Percentiles rank a stretch among this genome's conserved stretches.
These are phyloP conservation scores for Sugiyamaella castrensis DNA, from an alignment of 1,139 yeast species.

Conservation along the genomic window DNA sequence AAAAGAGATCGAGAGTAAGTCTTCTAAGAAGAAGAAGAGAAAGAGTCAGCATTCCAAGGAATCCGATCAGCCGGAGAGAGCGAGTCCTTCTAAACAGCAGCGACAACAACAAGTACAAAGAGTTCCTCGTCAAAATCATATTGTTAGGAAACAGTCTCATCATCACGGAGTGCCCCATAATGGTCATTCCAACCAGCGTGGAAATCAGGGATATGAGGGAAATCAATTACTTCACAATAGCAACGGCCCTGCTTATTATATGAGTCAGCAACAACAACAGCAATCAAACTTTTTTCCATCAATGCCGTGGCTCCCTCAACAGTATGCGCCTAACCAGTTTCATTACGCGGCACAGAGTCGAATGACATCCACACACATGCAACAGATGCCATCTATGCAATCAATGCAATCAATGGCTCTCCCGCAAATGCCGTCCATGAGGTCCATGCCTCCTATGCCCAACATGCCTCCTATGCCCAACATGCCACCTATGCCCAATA, in stretches of 20 bases:
- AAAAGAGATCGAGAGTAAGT: constrained; percentile 59
- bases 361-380: constrained; percentile 2
- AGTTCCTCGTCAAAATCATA: neutral
- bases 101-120: neutral
- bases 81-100: constrained; percentile 12
- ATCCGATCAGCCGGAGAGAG: constrained; percentile 15
- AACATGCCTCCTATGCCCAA: constrained; percentile 11
- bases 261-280: constrained; percentile 1
- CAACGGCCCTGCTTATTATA: neutral
- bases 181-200: neutral
- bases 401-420: neutral
- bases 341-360: constrained; percentile 14
- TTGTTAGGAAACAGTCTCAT: neutral
- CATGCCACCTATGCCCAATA: constrained; percentile 13
- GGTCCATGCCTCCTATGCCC: constrained; percentile 11
- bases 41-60: constrained; percentile 29
- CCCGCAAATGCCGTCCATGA: neutral
- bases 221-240: neutral
- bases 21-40: constrained; percentile 51
- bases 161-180: neutral
- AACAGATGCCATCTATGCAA: constrained; percentile 15
- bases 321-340: constrained; percentile 21
- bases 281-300: constrained; percentile 21
- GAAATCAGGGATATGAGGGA: neutral
- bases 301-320: constrained; percentile 25